Evolutionary conservation across 352 stramenopile genomes (phyloP).

Genomic region (Globisporangium yorkense): DNA sequence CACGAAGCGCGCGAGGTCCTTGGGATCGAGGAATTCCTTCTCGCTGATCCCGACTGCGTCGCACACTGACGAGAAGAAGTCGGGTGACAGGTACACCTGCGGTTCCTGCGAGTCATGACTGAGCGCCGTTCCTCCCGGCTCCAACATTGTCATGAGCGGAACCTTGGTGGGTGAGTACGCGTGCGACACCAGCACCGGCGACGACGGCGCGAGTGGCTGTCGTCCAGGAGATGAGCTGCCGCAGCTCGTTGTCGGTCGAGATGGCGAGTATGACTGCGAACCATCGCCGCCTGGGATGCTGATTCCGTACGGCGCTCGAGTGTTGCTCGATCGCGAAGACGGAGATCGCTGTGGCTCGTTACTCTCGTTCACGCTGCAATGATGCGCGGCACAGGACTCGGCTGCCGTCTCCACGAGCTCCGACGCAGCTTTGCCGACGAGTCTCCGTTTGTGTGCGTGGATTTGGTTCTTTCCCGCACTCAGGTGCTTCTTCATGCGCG

Average conservation of each 20-base stretch:
- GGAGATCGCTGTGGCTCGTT: neutral
- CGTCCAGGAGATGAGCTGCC: constrained; percentile 1
- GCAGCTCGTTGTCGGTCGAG: neutral
- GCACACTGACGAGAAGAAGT: constrained; percentile 37
- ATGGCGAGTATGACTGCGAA: neutral
- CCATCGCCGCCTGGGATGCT: neutral
- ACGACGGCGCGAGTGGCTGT: neutral
- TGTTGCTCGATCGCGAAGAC: neutral
- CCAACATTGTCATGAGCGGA: constrained; percentile 18
- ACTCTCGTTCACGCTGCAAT: constrained; percentile 5
- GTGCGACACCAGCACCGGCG: constrained; percentile 4
- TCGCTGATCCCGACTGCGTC: constrained; percentile 29
- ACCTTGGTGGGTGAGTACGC: constrained; percentile 17
- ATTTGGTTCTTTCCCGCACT: constrained; percentile 40
- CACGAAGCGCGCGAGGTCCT: constrained; percentile 36
- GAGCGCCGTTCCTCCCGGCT: constrained; percentile 6
- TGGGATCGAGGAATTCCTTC: constrained; percentile 38
- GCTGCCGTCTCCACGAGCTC: constrained; percentile 15
- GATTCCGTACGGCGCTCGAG: constrained; percentile 5
- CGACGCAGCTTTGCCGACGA: constrained; percentile 20
- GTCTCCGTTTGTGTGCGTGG: constrained; percentile 38
- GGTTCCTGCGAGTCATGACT: neutral
- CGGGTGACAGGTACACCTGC: constrained; percentile 25
- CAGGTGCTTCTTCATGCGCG: constrained; percentile 57
- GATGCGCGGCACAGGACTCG: constrained; percentile 5